A percentile compares a stretch with the other conserved stretches of the same genome.
Evolutionary conservation across 1,139 yeast species (phyloP).

Genomic region (Kodamaea suecica): DNA sequence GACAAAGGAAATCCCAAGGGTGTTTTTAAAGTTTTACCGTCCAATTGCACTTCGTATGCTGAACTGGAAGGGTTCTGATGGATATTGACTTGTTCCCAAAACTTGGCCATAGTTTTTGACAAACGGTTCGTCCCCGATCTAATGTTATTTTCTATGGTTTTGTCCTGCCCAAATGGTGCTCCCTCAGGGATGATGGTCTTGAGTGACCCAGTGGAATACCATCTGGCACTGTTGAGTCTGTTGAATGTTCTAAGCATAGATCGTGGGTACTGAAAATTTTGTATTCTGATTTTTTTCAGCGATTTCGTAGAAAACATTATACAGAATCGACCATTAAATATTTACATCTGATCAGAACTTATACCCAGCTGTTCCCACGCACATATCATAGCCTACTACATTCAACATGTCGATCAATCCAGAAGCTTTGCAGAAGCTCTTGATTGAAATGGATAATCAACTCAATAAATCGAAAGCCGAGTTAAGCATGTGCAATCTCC

Average conservation of each 20-base stretch:
- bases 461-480: constrained; percentile 61
- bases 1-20: constrained; percentile 73
- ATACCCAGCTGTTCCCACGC: too few relatives aligned
- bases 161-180: constrained; percentile 34
- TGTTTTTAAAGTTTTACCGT: constrained; percentile 74
- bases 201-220: constrained; percentile 10
- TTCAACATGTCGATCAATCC: constrained; percentile 36
- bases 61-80: constrained; percentile 25
- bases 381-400: too few relatives aligned
- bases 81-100: constrained; percentile 80
- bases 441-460: constrained; percentile 64
- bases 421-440: constrained; percentile 51
- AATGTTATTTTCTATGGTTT: constrained; percentile 50
- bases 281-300: background rate
- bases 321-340: too few relatives aligned
- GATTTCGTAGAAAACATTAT: background rate
- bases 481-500: constrained; percentile 58
- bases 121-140: constrained; percentile 66
- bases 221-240: constrained; percentile 1
- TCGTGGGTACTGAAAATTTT: constrained; percentile 1
- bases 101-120: constrained; percentile 67
- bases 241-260: constrained; percentile 5
- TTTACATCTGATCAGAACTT: too few relatives aligned
- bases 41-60: constrained; percentile 59
- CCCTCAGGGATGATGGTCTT: constrained; percentile 13